Base-by-base conservation (phyloP, 2,329 filamentous ascomycete species). In the Daldinia sp. region DNA sequence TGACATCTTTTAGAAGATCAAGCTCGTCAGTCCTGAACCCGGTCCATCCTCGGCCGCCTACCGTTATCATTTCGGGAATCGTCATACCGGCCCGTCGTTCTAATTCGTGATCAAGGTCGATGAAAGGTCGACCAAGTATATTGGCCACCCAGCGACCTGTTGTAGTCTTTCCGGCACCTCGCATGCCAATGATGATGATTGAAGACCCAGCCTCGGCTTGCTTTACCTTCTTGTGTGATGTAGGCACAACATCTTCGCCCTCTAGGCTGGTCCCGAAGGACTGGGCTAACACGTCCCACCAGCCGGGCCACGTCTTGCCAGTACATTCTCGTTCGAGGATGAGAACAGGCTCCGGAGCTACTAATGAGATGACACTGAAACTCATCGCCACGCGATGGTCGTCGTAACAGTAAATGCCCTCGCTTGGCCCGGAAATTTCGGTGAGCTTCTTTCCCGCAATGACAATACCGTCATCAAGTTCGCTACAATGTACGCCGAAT, bases 321-420 rank as follows among this genome's bases (percentile, higher is more conserved):
- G 93, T 92, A 75, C 95, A 99, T 72, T 97, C 93, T 63, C 93
- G 90, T 76, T 99, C 95, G 1, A 92, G 85, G 52, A 99, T 88
- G 13, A 96, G 79, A 0, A 93, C 90, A 0, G 92, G 85, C 6
- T 86, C 78, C 1, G 91, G 89, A 0, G 90, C 85, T 27, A 90
- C 86, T 15, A 92, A 80, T 10, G 93, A 87, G 13, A 99, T 82
- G 5, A 99, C 93, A 68, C 93, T 95, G 78, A 99, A 97, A 78
- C 94, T 97, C 93, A 99, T 99, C 21, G 95, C 95, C 10, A 99
- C 93, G 63, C 95, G 91, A 76, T 99, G 95, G 73, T 99, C 95
- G 74, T 99, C 95, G 70, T 98, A 99, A 79, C 94, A 98, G 79
- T 91, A 90, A 41, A 99, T 85, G 27, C 90, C 88, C 7, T 81